Evolutionary conservation across 139 green algal genomes (phyloP), one percentile per base, ranked within the genome.

Genomic region (Deuterostichococcus epilithicus): DNA sequence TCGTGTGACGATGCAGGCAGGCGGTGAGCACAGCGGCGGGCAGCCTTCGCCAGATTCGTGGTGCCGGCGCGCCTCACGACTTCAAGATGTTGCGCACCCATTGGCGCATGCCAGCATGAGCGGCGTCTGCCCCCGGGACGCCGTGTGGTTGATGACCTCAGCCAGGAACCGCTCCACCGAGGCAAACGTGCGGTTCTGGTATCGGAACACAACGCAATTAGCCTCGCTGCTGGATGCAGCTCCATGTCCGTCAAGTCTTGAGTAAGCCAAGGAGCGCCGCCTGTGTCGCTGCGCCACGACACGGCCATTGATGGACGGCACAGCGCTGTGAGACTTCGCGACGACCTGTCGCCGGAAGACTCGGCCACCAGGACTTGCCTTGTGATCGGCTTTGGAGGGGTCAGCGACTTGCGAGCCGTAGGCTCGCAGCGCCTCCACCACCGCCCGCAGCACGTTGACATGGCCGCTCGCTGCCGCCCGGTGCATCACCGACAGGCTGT

Each of bases 81-180:
- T 52, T 42, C 28, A 73, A 47, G 68, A 30, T 45, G 52, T 3
- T 26, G 32, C 76, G 70, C 58, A 84, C 76, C 83, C 83, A 42
- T 77, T 37, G 34, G 82, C 81, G 68, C 85, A 90, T 25, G 85
- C 85, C 42, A 89, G 72, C 84, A 89, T 90, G 5, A 90, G 73
- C 6, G 85, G 72, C 25, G 85, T 88, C 39, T 82, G 60, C 34
- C 85, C 82, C 37, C 69, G 72, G 33, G 65, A 15, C 65, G 32
- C 30, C 65, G 52, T 34, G 44, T 85, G 77, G 63, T 89, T 87
- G 33, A 89, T 70, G 42, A 84, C 75, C 33, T 81, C 77, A 38
- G 72, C 76, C 39, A 81, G 28, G 6, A 81, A 71, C 10, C 73
- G 73, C 22, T 65, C 67, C 77, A 72, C 72, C 22, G 59, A 68